Base-by-base conservation (phyloP, 2,329 filamentous ascomycete genomes). In the Microcyclosporella mali region DNA sequence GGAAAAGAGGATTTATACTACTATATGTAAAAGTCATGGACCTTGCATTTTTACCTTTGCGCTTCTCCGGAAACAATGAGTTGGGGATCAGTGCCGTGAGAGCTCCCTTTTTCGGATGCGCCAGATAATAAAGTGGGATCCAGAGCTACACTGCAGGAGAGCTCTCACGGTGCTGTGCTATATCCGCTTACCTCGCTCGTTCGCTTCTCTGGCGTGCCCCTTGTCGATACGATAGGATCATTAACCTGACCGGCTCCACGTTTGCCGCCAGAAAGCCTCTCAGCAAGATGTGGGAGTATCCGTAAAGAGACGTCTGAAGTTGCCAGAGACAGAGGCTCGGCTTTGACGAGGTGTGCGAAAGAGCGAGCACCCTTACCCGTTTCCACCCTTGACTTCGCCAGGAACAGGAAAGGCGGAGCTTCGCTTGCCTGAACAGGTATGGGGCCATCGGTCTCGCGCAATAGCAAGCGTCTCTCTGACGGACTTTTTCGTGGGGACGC, bases 171-270 rank as follows among this genome's bases (percentile, higher is more conserved):
- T 25, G 21, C 21, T 25, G 21, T 25, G 21, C n/a, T n/a, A n/a
- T n/a, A n/a, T n/a, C n/a, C n/a, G n/a, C n/a, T n/a, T n/a, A n/a
- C n/a, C n/a, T n/a, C n/a, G n/a, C n/a, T n/a, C n/a, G n/a, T 4
- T 9, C 21, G 21, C 21, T 25, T 4, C 21, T 9, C 9, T 25
- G 6, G 4, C 21, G 21, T 9, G 21, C 9, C 6, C 21, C 9
- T 25, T 9, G 21, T 25, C 21, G 21, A 25, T 4, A 25, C 21
- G 4, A 9, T 6, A 25, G 21, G 21, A 9, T 25, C 9, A 6
- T 25, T 25, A 4, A 6, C 40, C 40, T 33, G 36, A 17, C 40
- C 40, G 40, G 40, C 40, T 42, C 40, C 40, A 42, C 40, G 4
- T 9, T 36, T 2, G 18, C 33, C 33, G 33, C 33, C 33, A 36